phyloP scores from a whole-genome alignment of 2,329 filamentous ascomycete genomes.

The Sclerotinia minor region DNA sequence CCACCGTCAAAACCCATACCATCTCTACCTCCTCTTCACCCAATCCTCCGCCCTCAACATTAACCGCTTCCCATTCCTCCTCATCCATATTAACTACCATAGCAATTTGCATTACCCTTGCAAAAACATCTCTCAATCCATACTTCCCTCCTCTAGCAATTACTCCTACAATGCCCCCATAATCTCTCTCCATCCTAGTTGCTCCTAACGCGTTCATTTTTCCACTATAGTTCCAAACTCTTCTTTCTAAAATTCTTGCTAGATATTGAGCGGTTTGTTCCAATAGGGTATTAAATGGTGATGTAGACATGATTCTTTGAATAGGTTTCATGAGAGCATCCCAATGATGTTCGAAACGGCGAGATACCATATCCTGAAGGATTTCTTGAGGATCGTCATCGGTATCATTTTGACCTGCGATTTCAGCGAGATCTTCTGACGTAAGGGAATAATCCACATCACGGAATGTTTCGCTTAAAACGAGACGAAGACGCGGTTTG shows the following conservation, averaged over 20 bases:
- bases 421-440: slow-evolving; percentile 60
- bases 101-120: slow-evolving; percentile 74
- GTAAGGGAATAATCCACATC: slow-evolving; percentile 81
- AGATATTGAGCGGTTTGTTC: slow-evolving; percentile 22
- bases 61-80: slow-evolving; percentile 86
- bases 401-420: slow-evolving; percentile 51
- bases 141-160: slow-evolving; percentile 72
- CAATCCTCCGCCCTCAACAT: slow-evolving; percentile 40
- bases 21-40: slow-evolving; percentile 62
- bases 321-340: slow-evolving; percentile 82
- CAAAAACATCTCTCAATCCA: slow-evolving; percentile 73
- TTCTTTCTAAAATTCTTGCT: slow-evolving; percentile 74
- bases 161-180: slow-evolving; percentile 70
- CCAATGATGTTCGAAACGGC: slow-evolving; percentile 84
- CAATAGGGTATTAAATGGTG: slow-evolving; percentile 74
- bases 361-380: slow-evolving; percentile 67
- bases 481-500: slow-evolving; percentile 78
- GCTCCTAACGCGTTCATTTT: slow-evolving; percentile 77
- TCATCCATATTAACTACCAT: slow-evolving; percentile 93
- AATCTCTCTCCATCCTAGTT: slow-evolving; percentile 79
- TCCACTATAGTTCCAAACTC: slow-evolving; percentile 78
- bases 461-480: slow-evolving; percentile 85
- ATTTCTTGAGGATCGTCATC: slow-evolving; percentile 50
- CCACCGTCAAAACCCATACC: slow-evolving; percentile 68
- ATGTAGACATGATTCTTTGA: slow-evolving; percentile 76